These are phyloP conservation scores for Rubia balearica DNA, from an alignment of 305 asterid species.

Conservation along the genomic window DNA sequence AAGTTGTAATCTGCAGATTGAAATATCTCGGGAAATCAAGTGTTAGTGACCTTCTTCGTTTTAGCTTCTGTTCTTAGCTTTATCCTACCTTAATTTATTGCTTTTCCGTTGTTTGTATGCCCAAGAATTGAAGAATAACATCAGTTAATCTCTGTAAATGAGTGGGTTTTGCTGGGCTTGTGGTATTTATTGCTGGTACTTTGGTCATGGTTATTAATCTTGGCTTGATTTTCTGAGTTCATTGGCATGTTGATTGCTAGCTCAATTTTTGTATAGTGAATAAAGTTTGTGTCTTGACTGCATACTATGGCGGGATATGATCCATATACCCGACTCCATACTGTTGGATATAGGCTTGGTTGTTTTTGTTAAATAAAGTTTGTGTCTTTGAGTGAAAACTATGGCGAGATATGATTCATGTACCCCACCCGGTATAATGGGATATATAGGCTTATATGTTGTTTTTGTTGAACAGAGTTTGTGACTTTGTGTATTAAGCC, in stretches of 20 bases:
- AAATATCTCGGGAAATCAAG: neutral
- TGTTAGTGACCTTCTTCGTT: slow-evolving; percentile 10
- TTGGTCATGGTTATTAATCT: neutral
- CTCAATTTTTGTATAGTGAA: neutral
- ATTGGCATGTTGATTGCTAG: neutral
- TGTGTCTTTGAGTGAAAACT: neutral
- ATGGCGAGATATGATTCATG: neutral
- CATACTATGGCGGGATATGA: neutral
- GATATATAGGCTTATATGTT: neutral
- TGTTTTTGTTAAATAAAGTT: too few relatives aligned
- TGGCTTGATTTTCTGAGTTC: slow-evolving; percentile 1
- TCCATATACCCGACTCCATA: neutral
- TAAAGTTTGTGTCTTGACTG: neutral
- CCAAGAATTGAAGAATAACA: neutral
- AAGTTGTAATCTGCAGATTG: neutral
- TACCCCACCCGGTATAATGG: neutral
- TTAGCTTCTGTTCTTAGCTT: neutral
- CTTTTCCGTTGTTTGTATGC: neutral
- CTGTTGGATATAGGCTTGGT: too few relatives aligned
- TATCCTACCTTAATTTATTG: neutral
- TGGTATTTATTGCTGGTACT: neutral
- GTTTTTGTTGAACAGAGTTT: neutral
- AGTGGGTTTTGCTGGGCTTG: neutral
- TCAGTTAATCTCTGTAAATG: neutral
- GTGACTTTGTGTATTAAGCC: neutral